A percentile compares a stretch with the other conserved stretches of the same genome.
phyloP scores from a whole-genome alignment of 1,284 basidiomycete species.

The Cerrena zonata region DNA sequence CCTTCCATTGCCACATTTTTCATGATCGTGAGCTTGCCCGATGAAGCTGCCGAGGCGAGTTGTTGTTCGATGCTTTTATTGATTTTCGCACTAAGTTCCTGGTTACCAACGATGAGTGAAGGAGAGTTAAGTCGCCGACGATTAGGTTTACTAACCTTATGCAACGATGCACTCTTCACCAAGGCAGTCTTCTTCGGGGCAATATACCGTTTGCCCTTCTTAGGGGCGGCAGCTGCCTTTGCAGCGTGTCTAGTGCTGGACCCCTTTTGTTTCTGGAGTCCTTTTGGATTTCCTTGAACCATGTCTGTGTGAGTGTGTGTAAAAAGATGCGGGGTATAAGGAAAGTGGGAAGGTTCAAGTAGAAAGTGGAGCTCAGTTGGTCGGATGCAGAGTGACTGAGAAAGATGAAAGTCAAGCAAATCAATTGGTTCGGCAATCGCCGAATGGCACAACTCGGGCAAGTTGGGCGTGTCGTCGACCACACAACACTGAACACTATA shows the following conservation, averaged over 20 bases:
- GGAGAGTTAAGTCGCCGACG: not conserved
- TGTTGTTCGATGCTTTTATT: conserved; percentile 84
- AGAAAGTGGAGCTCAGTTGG: not conserved
- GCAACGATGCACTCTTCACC: conserved; percentile 64
- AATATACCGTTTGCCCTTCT: conserved; percentile 67
- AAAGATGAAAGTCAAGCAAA: not conserved
- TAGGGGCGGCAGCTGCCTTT: conserved; percentile 59
- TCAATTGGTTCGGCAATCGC: not conserved
- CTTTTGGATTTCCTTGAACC: conserved; percentile 66
- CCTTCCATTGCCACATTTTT: conserved; percentile 50
- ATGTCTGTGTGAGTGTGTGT: conserved; percentile 24
- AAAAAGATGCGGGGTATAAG: too few species aligned
- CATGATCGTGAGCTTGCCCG: conserved; percentile 85
- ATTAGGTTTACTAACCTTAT: conserved; percentile 44
- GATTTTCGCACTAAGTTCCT: conserved; percentile 83
- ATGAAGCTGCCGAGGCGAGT: conserved; percentile 81
- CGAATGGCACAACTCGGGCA: conserved; percentile 3
- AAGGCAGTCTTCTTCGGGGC: conserved; percentile 67
- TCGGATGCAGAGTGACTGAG: conserved; percentile 2
- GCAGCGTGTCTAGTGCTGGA: conserved; percentile 50
- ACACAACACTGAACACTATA: conserved; percentile 3
- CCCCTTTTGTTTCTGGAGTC: conserved; percentile 46
- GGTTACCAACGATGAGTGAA: not conserved
- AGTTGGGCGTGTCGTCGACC: conserved; percentile 7
- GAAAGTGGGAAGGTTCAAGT: not conserved